A percentile compares a stretch with the other conserved stretches of the same genome.
These are phyloP conservation scores for Citropsis articulata DNA, from an alignment of 345 rosid genomes.

Conservation along the genomic window DNA sequence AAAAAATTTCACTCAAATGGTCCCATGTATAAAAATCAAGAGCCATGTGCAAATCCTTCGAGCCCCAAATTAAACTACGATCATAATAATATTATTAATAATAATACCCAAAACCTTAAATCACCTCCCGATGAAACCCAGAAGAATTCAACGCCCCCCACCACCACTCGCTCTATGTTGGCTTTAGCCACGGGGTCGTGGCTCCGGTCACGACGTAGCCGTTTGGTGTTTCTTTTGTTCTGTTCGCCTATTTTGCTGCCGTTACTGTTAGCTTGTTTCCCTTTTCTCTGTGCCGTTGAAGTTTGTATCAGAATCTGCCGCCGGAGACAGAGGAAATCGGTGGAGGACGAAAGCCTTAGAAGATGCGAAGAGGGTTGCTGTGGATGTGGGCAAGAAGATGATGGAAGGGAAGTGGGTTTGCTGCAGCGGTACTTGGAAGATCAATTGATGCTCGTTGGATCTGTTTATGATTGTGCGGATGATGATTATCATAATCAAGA, in stretches of 20 bases:
- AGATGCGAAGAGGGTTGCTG: constrained; percentile 13
- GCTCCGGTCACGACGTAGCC: constrained; percentile 6
- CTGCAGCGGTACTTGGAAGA: constrained; percentile 8
- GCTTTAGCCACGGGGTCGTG: not conserved
- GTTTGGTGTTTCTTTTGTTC: not conserved
- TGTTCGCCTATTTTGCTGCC: constrained; percentile 1
- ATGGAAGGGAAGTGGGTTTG: constrained; percentile 3
- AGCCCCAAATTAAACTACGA: not conserved
- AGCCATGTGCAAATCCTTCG: not conserved
- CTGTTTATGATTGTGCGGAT: not conserved
- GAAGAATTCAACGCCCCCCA: not conserved
- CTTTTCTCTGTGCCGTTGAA: not conserved
- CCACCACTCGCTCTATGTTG: not conserved
- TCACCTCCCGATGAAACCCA: not conserved
- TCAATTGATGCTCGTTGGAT: constrained; percentile 8
- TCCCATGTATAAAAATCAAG: not conserved
- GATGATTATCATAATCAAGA: not conserved
- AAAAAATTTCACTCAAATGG: not conserved
- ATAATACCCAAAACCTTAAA: not conserved
- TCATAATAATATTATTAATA: not conserved
- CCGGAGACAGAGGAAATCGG: not conserved
- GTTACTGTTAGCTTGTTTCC: not conserved
- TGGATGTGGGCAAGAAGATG: not conserved
- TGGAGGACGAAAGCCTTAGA: not conserved
- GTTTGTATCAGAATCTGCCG: constrained; percentile 6